Conservation (phyloP, 2,329 filamentous ascomycete genomes). For the Pseudocercospora pini-densiflorae region DNA sequence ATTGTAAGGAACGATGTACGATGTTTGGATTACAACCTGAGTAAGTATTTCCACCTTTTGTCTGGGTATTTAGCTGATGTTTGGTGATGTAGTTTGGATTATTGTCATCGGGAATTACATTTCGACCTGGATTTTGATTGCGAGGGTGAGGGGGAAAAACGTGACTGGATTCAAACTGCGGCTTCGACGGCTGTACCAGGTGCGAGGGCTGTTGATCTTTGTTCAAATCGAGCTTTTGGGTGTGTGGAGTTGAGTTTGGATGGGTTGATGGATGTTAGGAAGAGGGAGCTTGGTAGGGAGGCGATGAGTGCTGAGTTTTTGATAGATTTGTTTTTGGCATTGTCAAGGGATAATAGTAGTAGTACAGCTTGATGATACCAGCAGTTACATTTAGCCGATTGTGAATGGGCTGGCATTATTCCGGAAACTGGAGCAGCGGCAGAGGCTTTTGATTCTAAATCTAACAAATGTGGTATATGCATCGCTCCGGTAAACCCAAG, state of each 20-base stretch:
- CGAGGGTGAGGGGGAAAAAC: no score
- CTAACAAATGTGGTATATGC: slow-evolving; percentile 4
- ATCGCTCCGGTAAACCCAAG: background rate
- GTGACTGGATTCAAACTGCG: no score
- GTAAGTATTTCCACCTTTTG: background rate
- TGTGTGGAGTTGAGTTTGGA: background rate
- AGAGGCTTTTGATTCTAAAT: background rate
- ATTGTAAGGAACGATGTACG: background rate
- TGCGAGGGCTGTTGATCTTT: background rate
- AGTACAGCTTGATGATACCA: background rate
- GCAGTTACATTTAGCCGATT: background rate
- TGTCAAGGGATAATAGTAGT: background rate
- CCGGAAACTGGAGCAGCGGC: background rate
- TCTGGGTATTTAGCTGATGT: background rate
- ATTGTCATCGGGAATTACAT: background rate
- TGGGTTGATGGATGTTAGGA: background rate
- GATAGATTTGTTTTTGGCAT: background rate
- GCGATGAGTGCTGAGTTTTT: background rate
- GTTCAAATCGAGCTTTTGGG: background rate
- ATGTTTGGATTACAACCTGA: background rate
- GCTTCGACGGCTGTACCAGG: background rate
- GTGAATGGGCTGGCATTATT: no score
- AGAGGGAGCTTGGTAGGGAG: background rate
- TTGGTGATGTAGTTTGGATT: background rate
- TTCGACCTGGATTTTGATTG: background rate